Evolutionary conservation across 2,329 filamentous ascomycete species (phyloP).

Genomic region (Malbranchea cinnamomea): DNA sequence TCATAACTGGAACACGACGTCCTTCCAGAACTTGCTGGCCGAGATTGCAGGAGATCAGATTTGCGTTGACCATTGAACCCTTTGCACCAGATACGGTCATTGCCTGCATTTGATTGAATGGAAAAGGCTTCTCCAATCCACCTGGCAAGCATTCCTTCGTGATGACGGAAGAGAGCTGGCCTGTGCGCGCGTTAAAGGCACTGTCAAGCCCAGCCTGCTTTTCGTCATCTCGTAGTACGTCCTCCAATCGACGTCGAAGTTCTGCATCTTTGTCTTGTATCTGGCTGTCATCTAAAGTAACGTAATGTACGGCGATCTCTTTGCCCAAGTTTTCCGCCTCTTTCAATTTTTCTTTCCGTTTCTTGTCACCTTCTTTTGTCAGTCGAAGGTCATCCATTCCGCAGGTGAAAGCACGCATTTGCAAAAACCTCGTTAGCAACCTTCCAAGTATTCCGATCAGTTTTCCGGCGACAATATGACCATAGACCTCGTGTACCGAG

Average conservation of each 20-base stretch:
- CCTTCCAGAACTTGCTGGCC: slow-evolving; percentile 95
- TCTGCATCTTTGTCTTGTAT: slow-evolving; percentile 52
- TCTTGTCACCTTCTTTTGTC: slow-evolving; percentile 61
- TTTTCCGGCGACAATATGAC: slow-evolving; percentile 71
- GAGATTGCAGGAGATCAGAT: slow-evolving; percentile 92
- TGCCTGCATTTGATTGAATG: slow-evolving; percentile 94
- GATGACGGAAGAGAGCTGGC: slow-evolving; percentile 59
- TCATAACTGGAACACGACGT: slow-evolving; percentile 88
- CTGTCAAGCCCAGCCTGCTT: slow-evolving; percentile 87
- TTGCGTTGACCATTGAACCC: slow-evolving; percentile 83
- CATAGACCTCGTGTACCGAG: slow-evolving; percentile 84
- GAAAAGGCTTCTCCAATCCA: slow-evolving; percentile 81
- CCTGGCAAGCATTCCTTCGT: slow-evolving; percentile 65
- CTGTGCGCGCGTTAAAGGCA: slow-evolving; percentile 59
- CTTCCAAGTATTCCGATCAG: slow-evolving; percentile 80
- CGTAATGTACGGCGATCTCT: slow-evolving; percentile 71
- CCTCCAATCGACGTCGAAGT: slow-evolving; percentile 65
- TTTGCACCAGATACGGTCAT: slow-evolving; percentile 98
- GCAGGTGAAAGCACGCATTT: slow-evolving; percentile 91
- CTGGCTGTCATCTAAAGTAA: slow-evolving; percentile 56
- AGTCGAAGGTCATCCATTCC: slow-evolving; percentile 92
- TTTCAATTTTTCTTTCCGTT: slow-evolving; percentile 52
- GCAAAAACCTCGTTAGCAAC: slow-evolving; percentile 73
- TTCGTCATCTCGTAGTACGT: slow-evolving; percentile 75
- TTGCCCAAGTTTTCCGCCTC: slow-evolving; percentile 57